Evolutionary conservation across 208 protist species (phyloP), one percentile per base, ranked within the genome.

Genomic region (Cochliopodium minus): DNA sequence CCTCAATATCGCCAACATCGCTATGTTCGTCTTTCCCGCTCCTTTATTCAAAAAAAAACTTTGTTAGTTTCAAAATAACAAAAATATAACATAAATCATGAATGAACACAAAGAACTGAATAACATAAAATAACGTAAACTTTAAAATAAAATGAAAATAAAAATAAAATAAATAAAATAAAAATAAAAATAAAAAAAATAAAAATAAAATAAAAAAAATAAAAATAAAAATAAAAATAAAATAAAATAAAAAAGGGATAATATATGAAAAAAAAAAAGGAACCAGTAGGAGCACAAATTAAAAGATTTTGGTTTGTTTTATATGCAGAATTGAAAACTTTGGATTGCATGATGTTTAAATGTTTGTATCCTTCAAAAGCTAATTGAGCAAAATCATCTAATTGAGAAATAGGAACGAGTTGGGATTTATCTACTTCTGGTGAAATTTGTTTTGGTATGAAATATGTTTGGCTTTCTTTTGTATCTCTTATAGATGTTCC

Each of bases 1-100:
- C 28, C 81, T 78, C 39, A 97, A 69, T 62, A 99, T 93, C 5
- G 89, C 81, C 25, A 99, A 65, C 51, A 98, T 61, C 4, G 90
- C 95, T 45, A 94, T 82, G 40, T 96, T 90, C 6, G 95, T 99
- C 72, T 97, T 97, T 51, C 92, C 92, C 4, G 91, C 90, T n/a
- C n/a, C n/a, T n/a, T n/a, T n/a, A n/a, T n/a, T n/a, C 39, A 76
- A 53, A 17, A 38, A 38, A 53, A 38, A 17, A 45, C n/a, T 32
- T 17, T 32, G 23, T 32, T 53, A 53, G 17, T 53, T 38, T 53
- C 17, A 40, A 40, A 17, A 17, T 17, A 38, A 40, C 35, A 40
- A 53, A 53, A 38, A 17, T 58, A 17, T 35, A 29, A 71, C 55
- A 32, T 64, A 59, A n/a, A n/a, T n/a, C n/a, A n/a, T n/a, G n/a